Conservation (phyloP, 805 yeast genomes). For the Teunomyces kruisii region DNA sequence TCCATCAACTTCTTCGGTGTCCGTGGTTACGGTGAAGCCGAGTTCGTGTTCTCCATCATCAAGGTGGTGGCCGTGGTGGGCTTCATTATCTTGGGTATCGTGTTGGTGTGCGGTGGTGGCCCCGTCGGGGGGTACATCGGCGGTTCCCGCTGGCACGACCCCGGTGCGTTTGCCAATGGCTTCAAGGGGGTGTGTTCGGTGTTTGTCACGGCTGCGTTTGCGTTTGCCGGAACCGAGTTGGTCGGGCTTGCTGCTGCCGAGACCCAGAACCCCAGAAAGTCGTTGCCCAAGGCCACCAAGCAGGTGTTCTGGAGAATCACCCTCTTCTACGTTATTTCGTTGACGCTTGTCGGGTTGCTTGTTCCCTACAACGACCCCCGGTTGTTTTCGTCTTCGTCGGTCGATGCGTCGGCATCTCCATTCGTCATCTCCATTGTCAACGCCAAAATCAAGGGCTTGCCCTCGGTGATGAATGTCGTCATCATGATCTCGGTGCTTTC, state of each 20-base stretch:
- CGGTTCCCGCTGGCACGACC: conserved; percentile 56
- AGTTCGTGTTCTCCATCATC: conserved; percentile 62
- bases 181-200: conserved; percentile 72
- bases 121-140: conserved; percentile 54
- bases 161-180: conserved; percentile 66
- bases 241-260: conserved; percentile 79
- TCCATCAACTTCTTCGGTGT: conserved; percentile 52
- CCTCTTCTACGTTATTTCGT: conserved; percentile 62
- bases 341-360: conserved; percentile 58
- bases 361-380: conserved; percentile 63
- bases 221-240: conserved; percentile 74
- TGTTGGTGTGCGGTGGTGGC: conserved; percentile 58
- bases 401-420: conserved; percentile 68
- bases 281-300: conserved; percentile 72
- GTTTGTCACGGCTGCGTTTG: conserved; percentile 76
- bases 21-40: conserved; percentile 62
- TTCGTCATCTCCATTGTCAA: conserved; percentile 69
- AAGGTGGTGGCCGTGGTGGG: conserved; percentile 65
- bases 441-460: conserved; percentile 66
- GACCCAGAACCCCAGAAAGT: conserved; percentile 61
- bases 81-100: conserved; percentile 55
- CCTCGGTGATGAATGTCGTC: conserved; percentile 69
- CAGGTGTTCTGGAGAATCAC: conserved; percentile 83
- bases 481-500: conserved; percentile 67
- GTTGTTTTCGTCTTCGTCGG: conserved; percentile 48